Evolutionary conservation across 306 rosid genomes (phyloP).

Genomic region (Erythrophleum fordii): DNA sequence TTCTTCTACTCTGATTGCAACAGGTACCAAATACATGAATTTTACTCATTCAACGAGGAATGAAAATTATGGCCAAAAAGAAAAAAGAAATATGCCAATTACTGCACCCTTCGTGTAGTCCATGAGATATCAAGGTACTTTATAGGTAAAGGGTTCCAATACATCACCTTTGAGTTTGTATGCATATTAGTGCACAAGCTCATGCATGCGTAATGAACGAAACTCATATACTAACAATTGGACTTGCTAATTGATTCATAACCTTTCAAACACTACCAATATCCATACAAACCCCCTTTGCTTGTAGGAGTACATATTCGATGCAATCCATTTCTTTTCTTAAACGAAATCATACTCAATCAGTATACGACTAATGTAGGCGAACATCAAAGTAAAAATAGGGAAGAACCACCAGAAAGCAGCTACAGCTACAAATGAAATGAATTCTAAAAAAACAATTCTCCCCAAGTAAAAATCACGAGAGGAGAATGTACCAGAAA

Average conservation of each 20-base stretch:
- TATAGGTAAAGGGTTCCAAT: not conserved
- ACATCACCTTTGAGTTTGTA: not conserved
- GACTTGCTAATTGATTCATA: not conserved
- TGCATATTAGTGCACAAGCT: not conserved
- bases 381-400: not conserved
- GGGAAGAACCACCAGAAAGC: not conserved
- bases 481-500: no score
- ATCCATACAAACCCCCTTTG: not conserved
- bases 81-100: not conserved
- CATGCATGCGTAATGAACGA: not conserved
- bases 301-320: not conserved
- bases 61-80: not conserved
- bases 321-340: not conserved
- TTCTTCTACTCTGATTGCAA: not conserved
- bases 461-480: not conserved
- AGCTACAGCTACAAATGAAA: not conserved
- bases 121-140: not conserved
- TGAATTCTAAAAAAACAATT: not conserved
- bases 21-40: not conserved
- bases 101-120: not conserved
- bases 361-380: not conserved
- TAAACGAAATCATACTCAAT: not conserved
- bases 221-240: not conserved
- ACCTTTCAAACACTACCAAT: not conserved
- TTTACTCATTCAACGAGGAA: not conserved